Conservation (phyloP, 2,329 filamentous ascomycete genomes). For the Pseudocercospora musae region DNA sequence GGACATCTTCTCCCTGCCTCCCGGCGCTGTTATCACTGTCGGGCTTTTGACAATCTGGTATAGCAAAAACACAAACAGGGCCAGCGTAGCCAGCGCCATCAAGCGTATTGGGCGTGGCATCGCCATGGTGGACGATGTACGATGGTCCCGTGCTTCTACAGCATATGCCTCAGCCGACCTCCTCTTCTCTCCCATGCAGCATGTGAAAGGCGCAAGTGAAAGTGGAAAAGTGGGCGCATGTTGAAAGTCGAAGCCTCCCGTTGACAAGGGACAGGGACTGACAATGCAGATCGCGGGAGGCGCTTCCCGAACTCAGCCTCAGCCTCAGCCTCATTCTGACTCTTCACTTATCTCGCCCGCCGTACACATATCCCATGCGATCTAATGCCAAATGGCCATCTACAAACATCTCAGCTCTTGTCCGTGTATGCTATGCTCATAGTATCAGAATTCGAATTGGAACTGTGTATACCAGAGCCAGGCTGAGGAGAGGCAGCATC, state of each 20-base stretch:
- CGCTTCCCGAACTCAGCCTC: not conserved
- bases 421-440: not conserved
- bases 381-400: not conserved
- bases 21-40: slow-evolving; percentile 38
- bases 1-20: slow-evolving; percentile 42
- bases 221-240: not conserved
- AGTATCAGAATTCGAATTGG: no score
- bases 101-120: slow-evolving; percentile 87
- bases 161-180: slow-evolving; percentile 1
- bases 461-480: not conserved
- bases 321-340: not conserved
- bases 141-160: not conserved
- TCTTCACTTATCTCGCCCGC: not conserved
- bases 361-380: not conserved
- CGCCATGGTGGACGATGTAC: slow-evolving; percentile 57
- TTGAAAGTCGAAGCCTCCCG: not conserved
- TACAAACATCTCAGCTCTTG: no score
- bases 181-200: slow-evolving; percentile 1
- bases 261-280: not conserved
- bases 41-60: slow-evolving; percentile 68
- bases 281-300: not conserved
- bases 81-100: slow-evolving; percentile 66
- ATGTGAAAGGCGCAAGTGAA: not conserved
- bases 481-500: not conserved
- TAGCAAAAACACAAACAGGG: slow-evolving; percentile 75